These are phyloP conservation scores for Pseudogymnoascus sp. DNA, from an alignment of 2,329 filamentous ascomycete genomes.

Conservation along the genomic window DNA sequence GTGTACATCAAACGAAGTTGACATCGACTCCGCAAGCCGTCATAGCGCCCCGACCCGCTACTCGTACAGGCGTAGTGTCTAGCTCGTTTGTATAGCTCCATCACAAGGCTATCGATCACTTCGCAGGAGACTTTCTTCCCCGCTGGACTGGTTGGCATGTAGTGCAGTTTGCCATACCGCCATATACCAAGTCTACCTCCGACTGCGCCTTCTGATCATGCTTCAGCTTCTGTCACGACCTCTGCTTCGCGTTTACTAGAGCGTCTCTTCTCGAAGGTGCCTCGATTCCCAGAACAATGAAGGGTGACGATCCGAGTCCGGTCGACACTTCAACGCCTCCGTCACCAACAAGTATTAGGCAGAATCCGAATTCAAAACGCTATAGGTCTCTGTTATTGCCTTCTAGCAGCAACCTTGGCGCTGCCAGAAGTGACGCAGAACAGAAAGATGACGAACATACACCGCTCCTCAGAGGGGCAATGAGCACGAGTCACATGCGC, in stretches of 20 bases:
- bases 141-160: not conserved
- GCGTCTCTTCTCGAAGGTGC: not conserved
- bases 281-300: not conserved
- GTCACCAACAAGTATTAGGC: constrained; percentile 10
- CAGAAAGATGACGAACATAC: constrained; percentile 23
- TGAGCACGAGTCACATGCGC: constrained; percentile 24
- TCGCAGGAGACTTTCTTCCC: not conserved
- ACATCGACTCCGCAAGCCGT: not conserved
- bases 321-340: constrained; percentile 10
- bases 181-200: not conserved
- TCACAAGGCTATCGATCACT: constrained; percentile 1
- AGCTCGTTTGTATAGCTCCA: constrained; percentile 8
- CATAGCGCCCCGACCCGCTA: not conserved
- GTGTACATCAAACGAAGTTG: not conserved
- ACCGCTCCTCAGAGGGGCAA: constrained; percentile 21
- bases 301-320: constrained; percentile 6
- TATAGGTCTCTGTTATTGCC: constrained; percentile 7
- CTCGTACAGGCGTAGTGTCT: not conserved
- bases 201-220: not conserved
- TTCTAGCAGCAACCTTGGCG: constrained; percentile 9
- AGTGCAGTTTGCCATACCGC: not conserved
- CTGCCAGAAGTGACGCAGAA: not conserved
- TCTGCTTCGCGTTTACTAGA: not conserved
- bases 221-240: not conserved
- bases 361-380: not conserved